phyloP scores from a whole-genome alignment of 2,329 filamentous ascomycete genomes.

The Pseudogymnoascus sp. region DNA sequence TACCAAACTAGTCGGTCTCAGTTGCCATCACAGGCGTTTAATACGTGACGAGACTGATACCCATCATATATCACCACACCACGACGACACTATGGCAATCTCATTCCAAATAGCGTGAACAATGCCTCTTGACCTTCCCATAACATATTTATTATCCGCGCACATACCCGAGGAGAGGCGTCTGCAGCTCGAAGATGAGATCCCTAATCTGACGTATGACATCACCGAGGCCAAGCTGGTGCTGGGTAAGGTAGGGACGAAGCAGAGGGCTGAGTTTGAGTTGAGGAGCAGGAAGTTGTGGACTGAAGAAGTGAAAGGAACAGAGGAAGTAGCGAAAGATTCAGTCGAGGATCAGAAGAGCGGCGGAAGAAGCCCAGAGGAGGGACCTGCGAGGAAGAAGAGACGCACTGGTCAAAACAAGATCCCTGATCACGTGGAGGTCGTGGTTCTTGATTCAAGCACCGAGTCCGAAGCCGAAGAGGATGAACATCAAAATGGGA shows the following conservation, averaged over 20 bases:
- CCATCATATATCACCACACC: background rate
- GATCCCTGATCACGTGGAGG: conserved; percentile 16
- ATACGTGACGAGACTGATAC: background rate
- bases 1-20: background rate
- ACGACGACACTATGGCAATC: background rate
- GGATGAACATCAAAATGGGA: conserved; percentile 9
- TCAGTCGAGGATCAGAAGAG: background rate
- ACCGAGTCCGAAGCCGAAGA: conserved; percentile 30
- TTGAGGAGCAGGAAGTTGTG: conserved; percentile 57
- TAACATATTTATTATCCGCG: conserved; percentile 56
- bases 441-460: conserved; percentile 22
- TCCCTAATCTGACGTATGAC: conserved; percentile 61
- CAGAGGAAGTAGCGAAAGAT: background rate
- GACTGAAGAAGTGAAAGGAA: conserved; percentile 40
- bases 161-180: conserved; percentile 58
- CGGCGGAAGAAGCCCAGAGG: conserved; percentile 13
- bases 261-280: conserved; percentile 67
- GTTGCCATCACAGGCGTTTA: background rate
- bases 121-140: conserved; percentile 3
- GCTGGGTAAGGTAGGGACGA: conserved; percentile 62
- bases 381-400: conserved; percentile 13
- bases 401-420: conserved; percentile 34
- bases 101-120: background rate
- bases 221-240: conserved; percentile 64
- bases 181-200: conserved; percentile 53